Base-by-base conservation (phyloP, 768 basidiomycete genomes). In the Gautieria morchelliformis region DNA sequence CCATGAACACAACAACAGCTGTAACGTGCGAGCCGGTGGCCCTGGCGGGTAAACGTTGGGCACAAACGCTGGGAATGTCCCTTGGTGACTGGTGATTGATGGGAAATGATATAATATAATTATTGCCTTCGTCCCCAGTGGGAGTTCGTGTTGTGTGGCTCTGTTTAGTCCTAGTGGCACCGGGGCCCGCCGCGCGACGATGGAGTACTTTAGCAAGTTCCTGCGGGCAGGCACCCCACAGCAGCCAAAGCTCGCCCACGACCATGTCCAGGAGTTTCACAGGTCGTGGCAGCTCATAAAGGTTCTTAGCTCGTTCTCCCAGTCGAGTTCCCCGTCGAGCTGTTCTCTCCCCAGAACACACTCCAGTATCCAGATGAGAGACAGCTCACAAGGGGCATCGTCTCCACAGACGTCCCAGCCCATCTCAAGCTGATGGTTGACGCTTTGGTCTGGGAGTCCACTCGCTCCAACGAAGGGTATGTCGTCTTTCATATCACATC, bases 161-260 rank as follows among this genome's bases (percentile, higher is more conserved):
- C 32, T 53, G 40, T 47, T 55, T 54, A 3, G n/a, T 42, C 14
- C 52, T 35, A 10, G 32, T 32, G 14, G 9, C 42, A 15, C 3
- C 17, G 37, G 4, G 37, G 24, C n/a, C 24, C 5, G 14, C 20
- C 17, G 51, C 4, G 37, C 51, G 5, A 30, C 24, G 9, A 90
- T 90, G 88, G 87, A 90, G 64, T 92, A 91, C 68, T 92, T 93
- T 66, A 85, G 87, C 53, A 89, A 88, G 66, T 90, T 91, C 65
- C 73, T 92, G 53, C 71, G 66, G 66, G 74, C 70, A 64, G 73
- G 64, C 59, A 74, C 59, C 70, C 82, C 72, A 61, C 74, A 64
- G 24, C 69, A 63, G 60, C 78, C 58, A 9, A 88, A 83, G 65
- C 67, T 71, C 0, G 68, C 74, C 44, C 73, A 82, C 19, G 89